These are phyloP conservation scores for Lumnitzera littorea DNA, from an alignment of 345 rosid species.

Conservation along the genomic window DNA sequence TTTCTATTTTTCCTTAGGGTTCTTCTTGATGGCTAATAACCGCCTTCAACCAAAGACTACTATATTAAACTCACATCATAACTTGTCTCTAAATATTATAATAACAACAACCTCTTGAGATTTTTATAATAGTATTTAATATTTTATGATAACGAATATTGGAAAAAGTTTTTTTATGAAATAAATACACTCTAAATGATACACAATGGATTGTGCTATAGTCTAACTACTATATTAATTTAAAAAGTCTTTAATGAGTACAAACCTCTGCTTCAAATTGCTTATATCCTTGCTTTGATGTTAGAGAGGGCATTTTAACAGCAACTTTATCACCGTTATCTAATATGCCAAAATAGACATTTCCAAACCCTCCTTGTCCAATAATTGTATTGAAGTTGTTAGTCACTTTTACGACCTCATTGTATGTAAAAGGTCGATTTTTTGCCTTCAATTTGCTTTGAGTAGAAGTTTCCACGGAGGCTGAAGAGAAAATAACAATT, in stretches of 20 bases:
- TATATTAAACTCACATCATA: neutral
- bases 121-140: conserved; percentile 10
- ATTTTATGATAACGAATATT: conserved; percentile 11
- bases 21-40: no score
- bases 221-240: conserved; percentile 8
- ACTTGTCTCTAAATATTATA: neutral
- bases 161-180: no score
- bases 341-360: conserved; percentile 39
- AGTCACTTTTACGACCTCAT: conserved; percentile 30
- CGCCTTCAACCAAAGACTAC: neutral
- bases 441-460: conserved; percentile 9
- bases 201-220: neutral
- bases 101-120: conserved; percentile 7
- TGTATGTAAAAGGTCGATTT: conserved; percentile 22
- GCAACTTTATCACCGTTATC: conserved; percentile 27
- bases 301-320: conserved; percentile 41
- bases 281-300: conserved; percentile 36
- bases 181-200: no score
- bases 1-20: no score
- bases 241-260: no score
- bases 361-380: conserved; percentile 62
- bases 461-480: no score
- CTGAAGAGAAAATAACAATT: no score
- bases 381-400: conserved; percentile 31
- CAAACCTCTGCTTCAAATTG: conserved; percentile 48